Conservation (phyloP, 768 basidiomycete genomes). For the Tremella yokohamensis region DNA sequence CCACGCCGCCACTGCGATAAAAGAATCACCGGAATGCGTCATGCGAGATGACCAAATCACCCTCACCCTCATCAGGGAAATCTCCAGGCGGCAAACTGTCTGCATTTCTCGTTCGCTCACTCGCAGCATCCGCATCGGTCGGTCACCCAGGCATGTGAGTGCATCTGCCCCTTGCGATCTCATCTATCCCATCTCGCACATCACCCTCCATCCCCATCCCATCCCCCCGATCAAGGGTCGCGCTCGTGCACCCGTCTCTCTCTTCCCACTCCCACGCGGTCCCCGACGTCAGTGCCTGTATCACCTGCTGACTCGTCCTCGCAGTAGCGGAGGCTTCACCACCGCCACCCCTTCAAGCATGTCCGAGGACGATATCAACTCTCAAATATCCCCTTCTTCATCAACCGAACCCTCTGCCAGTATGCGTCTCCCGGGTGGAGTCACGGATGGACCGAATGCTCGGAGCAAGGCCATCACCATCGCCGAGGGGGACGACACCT, state of each 20-base stretch:
- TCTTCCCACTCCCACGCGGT: background rate
- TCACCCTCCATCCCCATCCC: constrained; percentile 4
- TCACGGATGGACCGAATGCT: constrained; percentile 58
- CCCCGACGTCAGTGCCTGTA: background rate
- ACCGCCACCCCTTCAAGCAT: constrained; percentile 24
- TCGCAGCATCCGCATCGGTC: constrained; percentile 5
- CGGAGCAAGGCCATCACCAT: constrained; percentile 75
- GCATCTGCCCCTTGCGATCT: background rate
- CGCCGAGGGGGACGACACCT: constrained; percentile 69
- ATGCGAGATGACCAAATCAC: constrained; percentile 4
- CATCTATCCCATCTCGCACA: background rate
- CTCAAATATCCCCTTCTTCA: constrained; percentile 8
- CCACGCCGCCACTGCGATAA: no score
- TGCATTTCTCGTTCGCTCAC: constrained; percentile 6
- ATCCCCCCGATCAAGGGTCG: background rate
- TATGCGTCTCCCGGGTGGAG: constrained; percentile 21
- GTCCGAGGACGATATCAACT: constrained; percentile 21
- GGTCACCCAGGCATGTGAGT: constrained; percentile 13
- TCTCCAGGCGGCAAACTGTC: constrained; percentile 9
- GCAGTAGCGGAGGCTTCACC: constrained; percentile 9
- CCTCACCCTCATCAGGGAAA: background rate
- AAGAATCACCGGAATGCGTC: background rate
- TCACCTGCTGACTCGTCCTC: constrained; percentile 4
- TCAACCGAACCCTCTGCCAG: constrained; percentile 1
- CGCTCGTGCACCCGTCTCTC: background rate